Base-by-base conservation (phyloP, 768 basidiomycete genomes). In the Lactarius sp. region DNA sequence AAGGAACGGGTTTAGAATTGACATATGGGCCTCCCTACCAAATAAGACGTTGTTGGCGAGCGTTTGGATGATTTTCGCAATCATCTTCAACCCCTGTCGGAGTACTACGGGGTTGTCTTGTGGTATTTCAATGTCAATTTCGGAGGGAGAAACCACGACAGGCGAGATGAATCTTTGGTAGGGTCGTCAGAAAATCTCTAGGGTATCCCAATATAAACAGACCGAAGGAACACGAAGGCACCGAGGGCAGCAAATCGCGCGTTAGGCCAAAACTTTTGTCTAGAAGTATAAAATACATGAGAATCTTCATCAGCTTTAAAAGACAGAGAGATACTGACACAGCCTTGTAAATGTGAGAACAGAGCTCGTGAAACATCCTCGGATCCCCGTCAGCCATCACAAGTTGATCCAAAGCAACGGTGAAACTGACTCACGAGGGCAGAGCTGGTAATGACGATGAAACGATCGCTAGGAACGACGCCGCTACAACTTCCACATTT, bases 11-110 rank as follows among this genome's bases (percentile, higher is more conserved):
- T 95, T 95, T 61, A 95, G 73, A 39, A 82, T 78, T 34, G 84
- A 84, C 90, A 94, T 93, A 69, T 92, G 86, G 4, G 85, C 83
- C 69, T 96, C 94, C 73, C 94, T 94, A 12, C 90, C 92, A 68
- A 96, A 96, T 70, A 92, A 85, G 54, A 95, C 88, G 69, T 97
- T 96, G 75, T 97, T 98, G 20, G 94, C 94, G 36, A 97, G 75
- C 70, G 92, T 94, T 74, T 96, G 94, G 52, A 97, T 86, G 61
- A 95, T 86, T 76, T 95, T 97, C 50, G 92, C 90, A 66, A 97
- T 88, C 52, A 90, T 77, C 80, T 91, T 87, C 14, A 96, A 77
- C 18, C 91, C 93, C 47, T 89, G 85, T 18, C 90, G 86, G 57
- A 90, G 79, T 34, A 81, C 78, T 1, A 69, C 37, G 46, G 79